Evolutionary conservation across 2,329 filamentous ascomycete genomes (phyloP).

Genomic region (Fusarium nisikadoi): DNA sequence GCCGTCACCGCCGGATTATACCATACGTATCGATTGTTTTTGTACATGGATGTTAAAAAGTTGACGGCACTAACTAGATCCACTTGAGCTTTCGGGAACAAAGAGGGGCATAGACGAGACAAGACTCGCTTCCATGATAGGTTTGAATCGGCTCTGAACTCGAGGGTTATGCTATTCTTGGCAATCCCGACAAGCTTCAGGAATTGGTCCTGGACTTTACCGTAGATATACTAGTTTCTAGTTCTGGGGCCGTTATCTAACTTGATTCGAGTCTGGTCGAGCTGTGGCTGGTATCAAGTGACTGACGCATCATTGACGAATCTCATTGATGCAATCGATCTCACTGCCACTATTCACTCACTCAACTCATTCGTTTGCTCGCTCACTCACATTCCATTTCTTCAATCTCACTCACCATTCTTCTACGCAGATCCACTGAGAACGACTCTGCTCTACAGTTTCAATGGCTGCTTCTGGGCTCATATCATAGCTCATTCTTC

Average conservation of each 20-base stretch:
- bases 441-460: not conserved
- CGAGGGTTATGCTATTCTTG: slow-evolving; percentile 11
- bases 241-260: not conserved
- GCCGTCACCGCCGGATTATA: slow-evolving; percentile 27
- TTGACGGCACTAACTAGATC: not conserved
- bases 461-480: slow-evolving; percentile 6
- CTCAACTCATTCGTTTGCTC: not conserved
- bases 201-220: slow-evolving; percentile 34
- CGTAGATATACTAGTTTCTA: slow-evolving; percentile 26
- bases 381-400: not conserved
- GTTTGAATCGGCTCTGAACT: not conserved
- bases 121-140: slow-evolving; percentile 20
- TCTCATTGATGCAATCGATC: slow-evolving; percentile 24
- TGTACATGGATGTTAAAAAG: not conserved
- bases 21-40: not conserved
- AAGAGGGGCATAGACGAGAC: not conserved
- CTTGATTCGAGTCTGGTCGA: not conserved
- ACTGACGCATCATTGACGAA: slow-evolving; percentile 43
- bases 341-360: not conserved
- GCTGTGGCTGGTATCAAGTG: slow-evolving; percentile 39
- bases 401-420: not conserved
- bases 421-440: not conserved
- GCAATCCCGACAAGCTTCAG: slow-evolving; percentile 21
- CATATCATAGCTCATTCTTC: slow-evolving; percentile 17
- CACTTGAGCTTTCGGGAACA: slow-evolving; percentile 8